Evolutionary conservation across 1,284 basidiomycete species (phyloP), one percentile per base, ranked within the genome.

Genomic region (Farysia itapuensis): DNA sequence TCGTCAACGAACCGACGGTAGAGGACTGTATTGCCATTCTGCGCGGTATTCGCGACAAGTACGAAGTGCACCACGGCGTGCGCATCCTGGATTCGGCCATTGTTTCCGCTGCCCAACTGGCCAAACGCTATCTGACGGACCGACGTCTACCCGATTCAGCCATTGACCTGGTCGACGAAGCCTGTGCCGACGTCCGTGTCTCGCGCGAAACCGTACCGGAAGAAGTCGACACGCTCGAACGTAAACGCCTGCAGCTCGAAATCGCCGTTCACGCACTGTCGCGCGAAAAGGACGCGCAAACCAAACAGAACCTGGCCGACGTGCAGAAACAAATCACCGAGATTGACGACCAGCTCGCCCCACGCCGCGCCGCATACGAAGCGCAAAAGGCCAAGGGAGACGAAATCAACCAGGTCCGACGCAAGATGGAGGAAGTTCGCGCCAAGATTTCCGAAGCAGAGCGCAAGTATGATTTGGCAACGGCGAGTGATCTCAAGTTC

Each of bases 391-490:
- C 81, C 40, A 84, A 88, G 35, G 87, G 88, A 15, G 88, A 96
- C 56, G 87, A 95, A 73, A 85, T 97, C 65, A 87, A 88, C 65
- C 79, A 82, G 4, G 82, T 90, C 24, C 84, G 90, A 40, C 83
- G 85, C 71, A 88, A 84, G 78, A 90, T 98, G 39, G 95, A 98
- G 67, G 89, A 95, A 59, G 81, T 98, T 31, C 88, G 86, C 63
- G 86, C 87, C 18, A 98, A 97, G 80, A 87, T 89, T 0, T 90
- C 95, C 65, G 91, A 95, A 37, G 94, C 94, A 6, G 91, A 97
- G 78, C 82, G 94, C 76, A 84, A 85, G 80, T 86, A 81, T 68
- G 83, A 78, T 48, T 50, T 77, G 9, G 59, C 66, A 24, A 74
- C 67, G 18, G 69, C 75, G 4, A 91, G 91, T 40, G 94, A 97